Conservation (phyloP, 83 land plant species). For the Thuja plicata region DNA sequence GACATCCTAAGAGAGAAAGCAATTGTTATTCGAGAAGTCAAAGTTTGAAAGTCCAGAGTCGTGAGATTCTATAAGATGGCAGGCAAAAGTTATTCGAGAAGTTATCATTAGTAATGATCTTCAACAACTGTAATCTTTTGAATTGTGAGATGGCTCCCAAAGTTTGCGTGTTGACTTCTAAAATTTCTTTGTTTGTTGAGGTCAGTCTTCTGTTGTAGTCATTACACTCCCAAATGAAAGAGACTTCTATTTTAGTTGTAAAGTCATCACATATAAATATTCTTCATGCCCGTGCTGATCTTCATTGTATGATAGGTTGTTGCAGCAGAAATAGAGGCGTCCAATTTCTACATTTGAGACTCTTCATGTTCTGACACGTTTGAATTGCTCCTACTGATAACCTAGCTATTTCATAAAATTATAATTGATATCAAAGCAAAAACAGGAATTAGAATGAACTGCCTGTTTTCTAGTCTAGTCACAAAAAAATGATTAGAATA, state of each 20-base stretch:
- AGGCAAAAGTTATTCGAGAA: constrained; percentile 18
- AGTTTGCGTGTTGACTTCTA: constrained; percentile 15
- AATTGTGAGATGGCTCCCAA: constrained; percentile 20
- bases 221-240: constrained; percentile 3
- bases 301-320: constrained; percentile 7
- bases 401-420: neutral
- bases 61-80: constrained; percentile 16
- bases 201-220: constrained; percentile 16
- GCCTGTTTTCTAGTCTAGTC: neutral
- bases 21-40: too few species aligned
- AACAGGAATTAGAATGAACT: neutral
- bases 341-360: constrained; percentile 2
- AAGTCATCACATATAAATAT: constrained; percentile 9
- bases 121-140: constrained; percentile 16
- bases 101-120: constrained; percentile 18
- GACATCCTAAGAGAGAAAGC: constrained; percentile 12
- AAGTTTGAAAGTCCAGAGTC: constrained; percentile 15
- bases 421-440: neutral
- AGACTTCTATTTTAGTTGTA: constrained; percentile 12
- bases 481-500: neutral
- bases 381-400: neutral
- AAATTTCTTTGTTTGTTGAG: constrained; percentile 5
- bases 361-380: constrained; percentile 2
- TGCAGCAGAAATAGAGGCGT: neutral
- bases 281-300: constrained; percentile 10